phyloP scores from a whole-genome alignment of 306 rosid genomes.

The Pachyrhizus erosus region DNA sequence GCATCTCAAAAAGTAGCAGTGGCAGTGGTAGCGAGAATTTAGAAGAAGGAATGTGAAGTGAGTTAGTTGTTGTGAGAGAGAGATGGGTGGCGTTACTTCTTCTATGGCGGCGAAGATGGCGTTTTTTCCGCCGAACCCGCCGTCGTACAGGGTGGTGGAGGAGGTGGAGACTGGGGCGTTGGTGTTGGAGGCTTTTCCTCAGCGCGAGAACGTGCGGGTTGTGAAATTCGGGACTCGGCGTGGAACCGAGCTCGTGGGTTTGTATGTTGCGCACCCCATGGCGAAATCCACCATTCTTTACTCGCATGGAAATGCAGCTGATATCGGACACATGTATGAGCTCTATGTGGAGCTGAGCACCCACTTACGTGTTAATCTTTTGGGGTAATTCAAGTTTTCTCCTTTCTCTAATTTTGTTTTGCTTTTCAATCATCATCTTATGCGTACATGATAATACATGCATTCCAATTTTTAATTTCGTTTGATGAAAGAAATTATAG shows the following conservation, averaged over 20 bases:
- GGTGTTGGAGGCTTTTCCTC: slow-evolving; percentile 64
- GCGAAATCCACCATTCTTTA: slow-evolving; percentile 82
- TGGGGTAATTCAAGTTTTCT: slow-evolving; percentile 58
- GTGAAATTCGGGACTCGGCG: slow-evolving; percentile 73
- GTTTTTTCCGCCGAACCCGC: slow-evolving; percentile 86
- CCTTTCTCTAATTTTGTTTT: neutral
- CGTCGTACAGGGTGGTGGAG: slow-evolving; percentile 68
- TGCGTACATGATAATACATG: neutral
- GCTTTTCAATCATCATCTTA: neutral
- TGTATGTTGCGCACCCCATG: slow-evolving; percentile 75
- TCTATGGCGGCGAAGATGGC: slow-evolving; percentile 93
- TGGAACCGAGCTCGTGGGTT: slow-evolving; percentile 81
- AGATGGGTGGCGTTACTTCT: slow-evolving; percentile 88
- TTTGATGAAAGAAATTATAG: neutral
- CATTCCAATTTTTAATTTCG: slow-evolving; percentile 4
- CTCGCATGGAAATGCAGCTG: slow-evolving; percentile 92
- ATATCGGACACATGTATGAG: slow-evolving; percentile 87
- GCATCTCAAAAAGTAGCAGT: slow-evolving; percentile 17
- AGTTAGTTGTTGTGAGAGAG: neutral
- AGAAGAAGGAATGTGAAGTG: neutral
- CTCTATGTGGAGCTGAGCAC: slow-evolving; percentile 77
- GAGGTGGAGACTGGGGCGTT: slow-evolving; percentile 58
- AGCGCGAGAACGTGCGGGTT: slow-evolving; percentile 77
- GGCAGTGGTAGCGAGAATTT: neutral
- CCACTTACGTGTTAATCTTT: slow-evolving; percentile 74